These are phyloP conservation scores for Zasmidium angulare DNA, from an alignment of 2,329 filamentous ascomycete species.

Conservation along the genomic window DNA sequence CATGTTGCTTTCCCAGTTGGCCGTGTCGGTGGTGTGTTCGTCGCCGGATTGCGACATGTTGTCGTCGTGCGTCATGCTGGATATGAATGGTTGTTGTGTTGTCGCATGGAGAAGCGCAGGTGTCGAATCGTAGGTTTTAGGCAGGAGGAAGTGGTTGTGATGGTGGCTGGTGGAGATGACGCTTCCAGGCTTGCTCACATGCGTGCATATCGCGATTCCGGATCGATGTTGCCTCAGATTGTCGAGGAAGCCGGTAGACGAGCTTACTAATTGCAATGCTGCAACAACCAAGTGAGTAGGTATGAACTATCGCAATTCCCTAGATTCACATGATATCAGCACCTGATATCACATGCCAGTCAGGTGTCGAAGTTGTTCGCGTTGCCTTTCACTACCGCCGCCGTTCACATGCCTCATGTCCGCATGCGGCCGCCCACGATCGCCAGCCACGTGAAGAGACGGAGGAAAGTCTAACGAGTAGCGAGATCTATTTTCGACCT, in stretches of 20 bases:
- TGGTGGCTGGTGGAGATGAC: background rate
- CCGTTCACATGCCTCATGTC: background rate
- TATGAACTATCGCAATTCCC: no score
- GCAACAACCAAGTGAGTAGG: background rate
- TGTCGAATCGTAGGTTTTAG: background rate
- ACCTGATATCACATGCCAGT: no score
- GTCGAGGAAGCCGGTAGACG: background rate
- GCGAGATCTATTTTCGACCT: background rate
- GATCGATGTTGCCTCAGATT: background rate
- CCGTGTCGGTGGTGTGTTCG: background rate
- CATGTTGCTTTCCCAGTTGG: slow-evolving; percentile 3
- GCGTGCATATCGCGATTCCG: background rate
- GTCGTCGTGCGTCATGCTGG: background rate
- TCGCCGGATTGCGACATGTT: slow-evolving; percentile 13
- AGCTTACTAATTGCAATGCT: background rate
- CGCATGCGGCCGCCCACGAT: background rate
- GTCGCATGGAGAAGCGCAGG: background rate
- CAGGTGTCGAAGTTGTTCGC: no score
- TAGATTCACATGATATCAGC: background rate
- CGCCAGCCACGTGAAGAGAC: background rate
- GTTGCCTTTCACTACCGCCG: background rate
- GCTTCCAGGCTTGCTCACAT: background rate
- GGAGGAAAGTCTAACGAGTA: background rate
- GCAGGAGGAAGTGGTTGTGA: background rate
- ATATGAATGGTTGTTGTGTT: background rate